These are phyloP conservation scores for Aquilaria malaccensis DNA, from an alignment of 345 rosid species.

Conservation along the genomic window DNA sequence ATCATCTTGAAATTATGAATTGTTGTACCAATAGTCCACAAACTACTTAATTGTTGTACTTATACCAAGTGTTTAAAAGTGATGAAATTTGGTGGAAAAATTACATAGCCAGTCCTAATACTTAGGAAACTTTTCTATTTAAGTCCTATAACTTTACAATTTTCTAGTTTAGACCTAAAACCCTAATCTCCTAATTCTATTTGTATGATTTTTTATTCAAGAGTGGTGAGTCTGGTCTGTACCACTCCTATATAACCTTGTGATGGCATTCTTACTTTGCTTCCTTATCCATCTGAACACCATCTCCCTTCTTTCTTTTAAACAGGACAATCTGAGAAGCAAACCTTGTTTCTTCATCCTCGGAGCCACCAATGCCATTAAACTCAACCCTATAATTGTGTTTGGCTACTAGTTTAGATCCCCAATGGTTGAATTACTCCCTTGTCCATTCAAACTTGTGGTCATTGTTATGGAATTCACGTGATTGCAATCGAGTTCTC, in stretches of 20 bases:
- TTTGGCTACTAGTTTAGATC: slow-evolving; percentile 40
- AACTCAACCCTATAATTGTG: slow-evolving; percentile 70
- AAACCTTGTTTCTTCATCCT: slow-evolving; percentile 62
- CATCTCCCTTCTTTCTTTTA: slow-evolving; percentile 22
- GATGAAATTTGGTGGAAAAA: too few species aligned
- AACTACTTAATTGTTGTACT: too few species aligned
- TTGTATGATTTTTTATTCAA: neutral
- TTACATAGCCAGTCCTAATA: too few species aligned
- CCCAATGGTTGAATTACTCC: slow-evolving; percentile 73
- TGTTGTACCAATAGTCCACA: too few species aligned
- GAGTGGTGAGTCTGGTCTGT: slow-evolving; percentile 9
- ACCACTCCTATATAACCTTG: slow-evolving; percentile 81
- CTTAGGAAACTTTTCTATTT: too few species aligned
- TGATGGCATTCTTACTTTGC: slow-evolving; percentile 17
- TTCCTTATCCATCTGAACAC: slow-evolving; percentile 10
- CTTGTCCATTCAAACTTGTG: slow-evolving; percentile 99
- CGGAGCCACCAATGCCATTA: slow-evolving; percentile 88
- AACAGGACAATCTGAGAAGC: slow-evolving; percentile 94
- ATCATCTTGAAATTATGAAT: too few species aligned
- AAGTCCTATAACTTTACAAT: too few species aligned
- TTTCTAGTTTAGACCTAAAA: too few species aligned
- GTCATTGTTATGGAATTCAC: slow-evolving; percentile 84
- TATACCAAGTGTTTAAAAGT: too few species aligned
- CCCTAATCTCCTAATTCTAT: too few species aligned
- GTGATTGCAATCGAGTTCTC: slow-evolving; percentile 35